phyloP scores from a whole-genome alignment of 495 filamentous ascomycete species.

The Lasiosphaeria hispida region DNA sequence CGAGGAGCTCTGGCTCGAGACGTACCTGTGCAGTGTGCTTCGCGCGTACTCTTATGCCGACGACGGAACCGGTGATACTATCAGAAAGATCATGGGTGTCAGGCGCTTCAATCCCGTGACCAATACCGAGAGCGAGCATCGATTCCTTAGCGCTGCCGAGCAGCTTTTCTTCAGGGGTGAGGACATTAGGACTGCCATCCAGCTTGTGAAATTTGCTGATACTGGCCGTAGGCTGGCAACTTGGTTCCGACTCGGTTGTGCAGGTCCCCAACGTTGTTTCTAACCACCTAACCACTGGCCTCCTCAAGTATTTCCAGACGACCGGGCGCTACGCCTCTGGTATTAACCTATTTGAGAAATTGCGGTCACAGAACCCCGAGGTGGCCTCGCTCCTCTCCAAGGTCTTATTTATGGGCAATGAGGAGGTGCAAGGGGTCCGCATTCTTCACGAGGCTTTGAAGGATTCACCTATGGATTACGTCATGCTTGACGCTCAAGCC shows the following conservation, averaged over 20 bases:
- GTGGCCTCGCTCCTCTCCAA: slow-evolving; percentile 89
- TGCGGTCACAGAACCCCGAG: slow-evolving; percentile 85
- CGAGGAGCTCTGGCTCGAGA: slow-evolving; percentile 94
- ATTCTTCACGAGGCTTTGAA: slow-evolving; percentile 84
- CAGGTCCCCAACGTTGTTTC: slow-evolving; percentile 96
- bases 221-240: slow-evolving; percentile 68
- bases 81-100: slow-evolving; percentile 90
- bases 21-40: slow-evolving; percentile 90
- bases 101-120: slow-evolving; percentile 96
- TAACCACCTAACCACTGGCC: slow-evolving; percentile 89
- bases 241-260: slow-evolving; percentile 94
- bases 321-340: slow-evolving; percentile 93
- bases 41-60: slow-evolving; percentile 96
- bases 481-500: slow-evolving; percentile 89
- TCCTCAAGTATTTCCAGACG: slow-evolving; percentile 95
- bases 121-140: slow-evolving; percentile 94
- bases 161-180: slow-evolving; percentile 89
- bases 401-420: slow-evolving; percentile 87
- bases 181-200: neutral
- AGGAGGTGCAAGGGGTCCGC: slow-evolving; percentile 91
- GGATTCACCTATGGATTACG: slow-evolving; percentile 92
- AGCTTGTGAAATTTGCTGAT: slow-evolving; percentile 6
- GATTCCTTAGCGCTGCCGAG: slow-evolving; percentile 92
- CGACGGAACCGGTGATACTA: slow-evolving; percentile 84
- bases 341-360: slow-evolving; percentile 96